A percentile compares a stretch with the other conserved stretches of the same genome.
These are phyloP conservation scores for Melampsora larici-populina DNA, from an alignment of 1,284 basidiomycete species.

Conservation along the genomic window DNA sequence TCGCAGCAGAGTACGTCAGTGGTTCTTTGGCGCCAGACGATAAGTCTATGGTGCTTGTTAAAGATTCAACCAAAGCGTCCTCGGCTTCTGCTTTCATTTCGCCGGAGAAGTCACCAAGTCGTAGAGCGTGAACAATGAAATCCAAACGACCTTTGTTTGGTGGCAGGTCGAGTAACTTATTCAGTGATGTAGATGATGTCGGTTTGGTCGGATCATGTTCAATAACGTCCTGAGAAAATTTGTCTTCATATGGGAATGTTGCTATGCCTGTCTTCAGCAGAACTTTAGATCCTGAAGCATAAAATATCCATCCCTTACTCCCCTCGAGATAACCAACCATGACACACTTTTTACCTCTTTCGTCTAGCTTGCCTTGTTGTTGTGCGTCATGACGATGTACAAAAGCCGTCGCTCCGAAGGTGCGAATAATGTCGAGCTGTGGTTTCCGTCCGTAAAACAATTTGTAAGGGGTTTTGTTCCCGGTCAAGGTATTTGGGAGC, in stretches of 20 bases:
- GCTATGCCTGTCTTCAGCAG: neutral
- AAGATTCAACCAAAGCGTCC: too few species aligned
- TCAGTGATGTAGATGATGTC: too few species aligned
- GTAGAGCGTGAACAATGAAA: too few species aligned
- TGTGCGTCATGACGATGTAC: neutral
- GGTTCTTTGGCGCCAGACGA: too few species aligned
- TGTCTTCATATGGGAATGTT: neutral
- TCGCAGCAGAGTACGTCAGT: too few species aligned
- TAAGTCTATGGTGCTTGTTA: too few species aligned
- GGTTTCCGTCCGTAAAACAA: neutral
- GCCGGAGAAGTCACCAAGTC: too few species aligned
- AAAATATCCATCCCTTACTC: neutral
- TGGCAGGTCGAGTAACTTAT: too few species aligned
- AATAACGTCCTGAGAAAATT: neutral
- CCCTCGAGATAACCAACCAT: neutral
- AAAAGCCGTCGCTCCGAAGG: slow-evolving; percentile 3
- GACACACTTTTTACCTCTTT: neutral
- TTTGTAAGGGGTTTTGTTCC: slow-evolving; percentile 5
- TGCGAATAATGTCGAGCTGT: neutral
- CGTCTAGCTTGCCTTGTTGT: neutral
- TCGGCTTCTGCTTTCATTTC: too few species aligned
- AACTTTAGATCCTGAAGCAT: neutral
- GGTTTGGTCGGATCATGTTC: too few species aligned
- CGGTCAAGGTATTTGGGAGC: neutral
- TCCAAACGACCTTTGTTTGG: too few species aligned